Base-by-base conservation (phyloP, 2,329 filamentous ascomycete genomes). In the Ceratocystis papillata region DNA sequence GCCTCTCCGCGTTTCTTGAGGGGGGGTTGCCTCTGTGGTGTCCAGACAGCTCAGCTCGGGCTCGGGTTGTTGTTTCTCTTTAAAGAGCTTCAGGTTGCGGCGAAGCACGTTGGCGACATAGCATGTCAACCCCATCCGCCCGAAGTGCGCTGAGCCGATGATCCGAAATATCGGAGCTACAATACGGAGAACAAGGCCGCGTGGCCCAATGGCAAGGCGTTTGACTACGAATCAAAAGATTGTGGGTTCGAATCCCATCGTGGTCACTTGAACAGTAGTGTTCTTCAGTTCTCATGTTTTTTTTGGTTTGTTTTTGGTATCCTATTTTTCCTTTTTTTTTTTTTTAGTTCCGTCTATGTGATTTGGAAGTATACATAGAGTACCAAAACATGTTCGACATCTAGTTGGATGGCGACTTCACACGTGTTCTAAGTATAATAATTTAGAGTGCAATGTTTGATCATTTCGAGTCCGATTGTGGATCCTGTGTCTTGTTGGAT, bases 171-270 rank as follows among this genome's bases (percentile, higher is more conserved):
- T 8, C 5, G 15, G 8, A 8, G 7, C 1, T 12, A n/a, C 30
- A 7, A 8, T 28, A 17, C 30, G 57, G 15, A 30, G 33, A 41
- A 59, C 48, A 67, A 37, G 62, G 66, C 63, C 55, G 62, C 66
- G 46, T 67, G 66, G 62, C 66, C 66, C 62, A 65, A 67, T 65
- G 62, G 66, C 62, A 67, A 67, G 62, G 66, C 62, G 62, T 62
- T 65, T 64, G 55, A 65, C 66, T 67, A 67, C 62, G 66, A 67
- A 64, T 65, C 62, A 57, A 65, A 64, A 67, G 61, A 67, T 67
- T 64, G 62, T 62, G 65, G 50, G 62, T 67, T 67, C 44, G 62
- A 67, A 65, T 65, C 62, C 65, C 65, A 64, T 64, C 53, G 62
- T 67, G 65, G 62, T 64, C 65, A 64, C 30, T 64, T 45, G 6